These are phyloP conservation scores for Fusarium aywerte DNA, from an alignment of 2,329 filamentous ascomycete species.

Conservation along the genomic window DNA sequence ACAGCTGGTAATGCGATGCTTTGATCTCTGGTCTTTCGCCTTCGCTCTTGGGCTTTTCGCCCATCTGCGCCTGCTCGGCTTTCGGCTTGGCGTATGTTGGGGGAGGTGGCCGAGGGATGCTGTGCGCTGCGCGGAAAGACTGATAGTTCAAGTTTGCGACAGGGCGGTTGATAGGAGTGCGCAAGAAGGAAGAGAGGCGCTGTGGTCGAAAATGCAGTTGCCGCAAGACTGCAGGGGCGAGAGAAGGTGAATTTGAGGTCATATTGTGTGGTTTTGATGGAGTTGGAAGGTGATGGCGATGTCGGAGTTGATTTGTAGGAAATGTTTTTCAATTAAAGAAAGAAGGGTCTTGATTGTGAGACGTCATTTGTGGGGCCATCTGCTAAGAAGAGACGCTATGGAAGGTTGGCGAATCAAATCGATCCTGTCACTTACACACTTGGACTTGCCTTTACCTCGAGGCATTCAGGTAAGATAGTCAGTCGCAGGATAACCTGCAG, in stretches of 20 bases:
- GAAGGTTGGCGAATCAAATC: conserved; percentile 35
- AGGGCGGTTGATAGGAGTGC: conserved; percentile 12
- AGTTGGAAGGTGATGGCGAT: conserved; percentile 4
- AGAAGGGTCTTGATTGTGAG: conserved; percentile 21
- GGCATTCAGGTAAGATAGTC: too few relatives aligned
- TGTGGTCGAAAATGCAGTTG: conserved; percentile 31
- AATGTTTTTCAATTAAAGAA: conserved; percentile 35
- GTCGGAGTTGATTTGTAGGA: conserved; percentile 24
- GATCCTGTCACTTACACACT: conserved; percentile 27
- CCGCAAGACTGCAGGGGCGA: conserved; percentile 34
- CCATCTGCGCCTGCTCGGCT: conserved; percentile 10
- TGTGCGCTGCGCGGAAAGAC: conserved; percentile 49
- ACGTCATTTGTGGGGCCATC: conserved; percentile 40
- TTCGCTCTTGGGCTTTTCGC: conserved; percentile 45
- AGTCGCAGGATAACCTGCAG: too few relatives aligned
- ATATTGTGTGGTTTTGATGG: conserved; percentile 33
- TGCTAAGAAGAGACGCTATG: conserved; percentile 13
- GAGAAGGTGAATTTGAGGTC: conserved; percentile 44
- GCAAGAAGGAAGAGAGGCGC: conserved; percentile 30
- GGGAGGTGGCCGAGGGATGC: conserved; percentile 51
- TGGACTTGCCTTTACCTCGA: background rate
- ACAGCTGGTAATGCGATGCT: conserved; percentile 82
- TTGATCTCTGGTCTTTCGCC: conserved; percentile 48
- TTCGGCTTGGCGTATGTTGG: conserved; percentile 26
- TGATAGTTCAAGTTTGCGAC: conserved; percentile 13